Evolutionary conservation across 2,329 filamentous ascomycete species (phyloP).

Genomic region (Pseudocercospora eumusae): DNA sequence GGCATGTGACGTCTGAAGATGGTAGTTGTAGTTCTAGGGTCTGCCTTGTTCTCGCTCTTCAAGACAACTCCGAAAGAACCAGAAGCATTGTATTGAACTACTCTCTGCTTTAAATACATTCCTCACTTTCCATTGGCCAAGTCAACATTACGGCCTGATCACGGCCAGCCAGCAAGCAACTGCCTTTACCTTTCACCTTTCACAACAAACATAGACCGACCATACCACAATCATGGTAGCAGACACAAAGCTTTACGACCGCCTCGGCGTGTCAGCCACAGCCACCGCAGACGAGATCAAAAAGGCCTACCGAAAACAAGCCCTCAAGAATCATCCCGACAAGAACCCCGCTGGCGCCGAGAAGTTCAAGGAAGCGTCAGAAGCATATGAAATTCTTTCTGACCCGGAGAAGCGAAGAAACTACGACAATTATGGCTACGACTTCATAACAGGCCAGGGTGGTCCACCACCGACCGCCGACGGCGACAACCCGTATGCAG

Average conservation of each 20-base stretch:
- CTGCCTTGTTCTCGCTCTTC: conserved; percentile 10
- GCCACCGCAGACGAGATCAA: conserved; percentile 94
- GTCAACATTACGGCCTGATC: conserved; percentile 13
- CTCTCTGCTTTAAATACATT: conserved; percentile 9
- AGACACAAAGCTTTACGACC: conserved; percentile 94
- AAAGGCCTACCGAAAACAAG: conserved; percentile 88
- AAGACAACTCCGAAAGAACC: conserved; percentile 1
- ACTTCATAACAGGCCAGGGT: conserved; percentile 64
- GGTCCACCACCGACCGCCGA: conserved; percentile 58
- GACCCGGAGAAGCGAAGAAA: conserved; percentile 95
- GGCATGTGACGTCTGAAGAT: conserved; percentile 14
- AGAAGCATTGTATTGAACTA: no score
- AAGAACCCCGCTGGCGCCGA: conserved; percentile 89
- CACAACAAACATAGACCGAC: neutral
- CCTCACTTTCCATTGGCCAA: conserved; percentile 10
- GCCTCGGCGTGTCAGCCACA: conserved; percentile 73
- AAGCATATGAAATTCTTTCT: conserved; percentile 96
- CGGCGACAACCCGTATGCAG: conserved; percentile 43
- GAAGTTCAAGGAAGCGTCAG: conserved; percentile 97
- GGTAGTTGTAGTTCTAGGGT: neutral
- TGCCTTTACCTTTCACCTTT: neutral
- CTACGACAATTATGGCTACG: conserved; percentile 92
- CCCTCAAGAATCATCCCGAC: conserved; percentile 83
- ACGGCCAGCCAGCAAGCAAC: conserved; percentile 14
- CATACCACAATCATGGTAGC: conserved; percentile 67